phyloP scores from a whole-genome alignment of 805 yeast genomes.

The Saccharomyces jurei region DNA sequence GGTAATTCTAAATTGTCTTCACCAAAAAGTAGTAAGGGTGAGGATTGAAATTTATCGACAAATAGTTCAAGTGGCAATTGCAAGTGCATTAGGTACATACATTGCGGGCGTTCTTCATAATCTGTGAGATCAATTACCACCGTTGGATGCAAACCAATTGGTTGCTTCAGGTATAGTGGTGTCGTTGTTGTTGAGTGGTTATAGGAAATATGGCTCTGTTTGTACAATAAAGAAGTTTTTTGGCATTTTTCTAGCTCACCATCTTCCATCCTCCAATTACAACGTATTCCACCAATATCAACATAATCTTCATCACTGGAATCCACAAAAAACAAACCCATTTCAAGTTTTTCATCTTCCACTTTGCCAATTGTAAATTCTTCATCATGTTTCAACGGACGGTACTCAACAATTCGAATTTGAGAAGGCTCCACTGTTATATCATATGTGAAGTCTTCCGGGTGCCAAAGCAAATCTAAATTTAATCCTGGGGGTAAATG shows the following conservation, averaged over 20 bases:
- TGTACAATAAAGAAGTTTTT: slow-evolving; percentile 22
- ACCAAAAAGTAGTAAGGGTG: slow-evolving; percentile 41
- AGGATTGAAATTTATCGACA: slow-evolving; percentile 48
- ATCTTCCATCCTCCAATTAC: slow-evolving; percentile 18
- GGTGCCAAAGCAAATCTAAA: slow-evolving; percentile 3
- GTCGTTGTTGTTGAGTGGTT: background rate
- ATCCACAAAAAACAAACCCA: slow-evolving; percentile 25
- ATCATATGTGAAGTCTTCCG: slow-evolving; percentile 10
- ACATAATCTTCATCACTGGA: slow-evolving; percentile 15
- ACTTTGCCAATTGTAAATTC: slow-evolving; percentile 4
- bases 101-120: slow-evolving; percentile 15
- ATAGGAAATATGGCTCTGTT: slow-evolving; percentile 8
- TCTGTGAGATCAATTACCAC: slow-evolving; percentile 14
- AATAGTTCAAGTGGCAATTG: slow-evolving; percentile 41
- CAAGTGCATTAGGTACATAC: slow-evolving; percentile 38
- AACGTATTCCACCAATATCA: slow-evolving; percentile 23
- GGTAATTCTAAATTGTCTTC: slow-evolving; percentile 53
- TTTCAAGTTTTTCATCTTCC: slow-evolving; percentile 14
- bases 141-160: slow-evolving; percentile 35
- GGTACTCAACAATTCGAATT: slow-evolving; percentile 18
- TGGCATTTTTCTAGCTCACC: slow-evolving; percentile 18
- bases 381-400: slow-evolving; percentile 4
- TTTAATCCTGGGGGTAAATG: slow-evolving; percentile 1
- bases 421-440: slow-evolving; percentile 4
- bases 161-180: slow-evolving; percentile 17